A percentile compares a stretch with the other conserved stretches of the same genome.
phyloP scores from a whole-genome alignment of 1,284 basidiomycete species.

The Ceratobasidium papillatum region DNA sequence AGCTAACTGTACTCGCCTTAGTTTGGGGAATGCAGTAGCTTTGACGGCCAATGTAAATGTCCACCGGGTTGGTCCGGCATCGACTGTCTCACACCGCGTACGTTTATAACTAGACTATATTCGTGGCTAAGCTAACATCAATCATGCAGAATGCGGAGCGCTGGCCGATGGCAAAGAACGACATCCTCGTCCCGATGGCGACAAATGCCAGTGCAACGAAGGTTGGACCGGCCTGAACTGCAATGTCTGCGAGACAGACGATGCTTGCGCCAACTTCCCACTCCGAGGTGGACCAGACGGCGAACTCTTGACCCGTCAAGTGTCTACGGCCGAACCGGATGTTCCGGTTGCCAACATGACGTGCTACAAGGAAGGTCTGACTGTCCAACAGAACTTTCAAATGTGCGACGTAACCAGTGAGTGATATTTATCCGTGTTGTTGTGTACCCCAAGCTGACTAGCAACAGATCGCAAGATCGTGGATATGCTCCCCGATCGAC shows the following conservation, averaged over 20 bases:
- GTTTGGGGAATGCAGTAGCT: slow-evolving; percentile 85
- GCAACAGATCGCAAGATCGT: slow-evolving; percentile 84
- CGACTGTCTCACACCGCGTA: slow-evolving; percentile 85
- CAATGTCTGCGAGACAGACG: slow-evolving; percentile 88
- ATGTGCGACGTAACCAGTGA: slow-evolving; percentile 97
- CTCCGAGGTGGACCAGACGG: slow-evolving; percentile 54
- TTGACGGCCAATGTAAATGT: slow-evolving; percentile 91
- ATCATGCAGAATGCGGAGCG: slow-evolving; percentile 80
- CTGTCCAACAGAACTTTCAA: slow-evolving; percentile 92
- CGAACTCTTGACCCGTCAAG: slow-evolving; percentile 56
- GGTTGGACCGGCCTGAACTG: slow-evolving; percentile 98
- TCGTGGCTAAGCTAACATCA: slow-evolving; percentile 2
- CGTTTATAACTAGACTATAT: slow-evolving; percentile 50
- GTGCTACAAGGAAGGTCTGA: slow-evolving; percentile 91
- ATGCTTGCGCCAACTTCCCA: slow-evolving; percentile 80
- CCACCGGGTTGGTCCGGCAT: slow-evolving; percentile 91
- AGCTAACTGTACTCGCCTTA: slow-evolving; percentile 39
- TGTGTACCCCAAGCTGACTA: not conserved
- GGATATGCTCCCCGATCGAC: slow-evolving; percentile 86
- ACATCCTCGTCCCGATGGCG: slow-evolving; percentile 76
- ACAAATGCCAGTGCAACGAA: slow-evolving; percentile 87
- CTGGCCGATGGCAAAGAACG: slow-evolving; percentile 88
- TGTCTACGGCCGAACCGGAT: slow-evolving; percentile 58
- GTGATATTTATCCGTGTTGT: slow-evolving; percentile 49
- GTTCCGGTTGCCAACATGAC: slow-evolving; percentile 75